phyloP scores from a whole-genome alignment of 257 asterid species.

The Mitragyna speciosa region DNA sequence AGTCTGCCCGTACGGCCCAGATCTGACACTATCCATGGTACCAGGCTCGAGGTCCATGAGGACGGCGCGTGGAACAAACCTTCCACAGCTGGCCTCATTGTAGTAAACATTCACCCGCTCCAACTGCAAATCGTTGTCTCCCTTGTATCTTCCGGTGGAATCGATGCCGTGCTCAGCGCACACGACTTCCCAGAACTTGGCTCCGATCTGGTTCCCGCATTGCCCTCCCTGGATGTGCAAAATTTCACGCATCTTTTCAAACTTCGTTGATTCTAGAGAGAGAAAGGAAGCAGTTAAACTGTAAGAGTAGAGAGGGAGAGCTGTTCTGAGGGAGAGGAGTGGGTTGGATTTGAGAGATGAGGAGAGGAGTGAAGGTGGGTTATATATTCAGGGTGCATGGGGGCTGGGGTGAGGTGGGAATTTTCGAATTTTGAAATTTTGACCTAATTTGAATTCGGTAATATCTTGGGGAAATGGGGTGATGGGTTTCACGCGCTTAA shows the following conservation, averaged over 20 bases:
- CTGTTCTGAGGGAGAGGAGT: too few species aligned
- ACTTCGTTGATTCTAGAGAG: neutral
- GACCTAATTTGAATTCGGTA: neutral
- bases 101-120: conserved; percentile 78
- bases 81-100: conserved; percentile 73
- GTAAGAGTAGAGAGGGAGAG: neutral
- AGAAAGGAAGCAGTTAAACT: neutral
- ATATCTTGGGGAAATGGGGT: neutral
- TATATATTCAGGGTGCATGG: neutral
- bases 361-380: neutral
- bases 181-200: conserved; percentile 70
- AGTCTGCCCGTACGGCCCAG: conserved; percentile 70
- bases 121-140: conserved; percentile 62
- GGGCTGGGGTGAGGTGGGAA: conserved; percentile 14
- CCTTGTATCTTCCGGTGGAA: conserved; percentile 68
- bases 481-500: neutral
- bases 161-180: conserved; percentile 75
- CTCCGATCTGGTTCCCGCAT: conserved; percentile 85
- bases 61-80: conserved; percentile 82
- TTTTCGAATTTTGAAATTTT: conserved; percentile 22
- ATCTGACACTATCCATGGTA: conserved; percentile 79
- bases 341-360: neutral
- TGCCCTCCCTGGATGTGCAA: conserved; percentile 86
- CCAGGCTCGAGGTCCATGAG: conserved; percentile 85
- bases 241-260: conserved; percentile 62